Percentiles rank a stretch among this genome's conserved stretches.
Conservation (phyloP, 208 protist genomes). For the Leishmania turanica region DNA sequence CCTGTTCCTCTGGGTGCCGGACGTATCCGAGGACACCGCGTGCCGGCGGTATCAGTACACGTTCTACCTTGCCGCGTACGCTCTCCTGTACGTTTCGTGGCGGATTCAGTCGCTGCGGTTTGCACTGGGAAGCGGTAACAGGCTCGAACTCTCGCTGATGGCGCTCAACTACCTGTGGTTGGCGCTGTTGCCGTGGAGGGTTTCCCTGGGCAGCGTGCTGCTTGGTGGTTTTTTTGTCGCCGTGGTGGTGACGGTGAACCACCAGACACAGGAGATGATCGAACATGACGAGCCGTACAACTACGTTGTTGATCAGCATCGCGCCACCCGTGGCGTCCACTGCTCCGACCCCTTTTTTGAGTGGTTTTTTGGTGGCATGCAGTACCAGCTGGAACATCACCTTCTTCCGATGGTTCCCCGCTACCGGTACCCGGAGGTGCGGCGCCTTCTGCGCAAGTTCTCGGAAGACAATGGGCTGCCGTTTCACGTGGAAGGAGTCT, state of each 20-base stretch:
- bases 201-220: constrained; percentile 69
- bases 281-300: constrained; percentile 74
- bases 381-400: constrained; percentile 89
- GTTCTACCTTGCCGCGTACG: constrained; percentile 74
- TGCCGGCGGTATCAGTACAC: constrained; percentile 69
- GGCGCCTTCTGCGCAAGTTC: constrained; percentile 71
- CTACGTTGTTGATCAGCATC: constrained; percentile 80
- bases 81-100: constrained; percentile 83
- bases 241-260: constrained; percentile 76
- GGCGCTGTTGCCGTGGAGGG: constrained; percentile 59
- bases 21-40: constrained; percentile 53
- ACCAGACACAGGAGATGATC: constrained; percentile 85
- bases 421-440: constrained; percentile 71
- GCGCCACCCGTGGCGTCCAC: constrained; percentile 68
- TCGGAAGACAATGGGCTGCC: constrained; percentile 71
- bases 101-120: constrained; percentile 72
- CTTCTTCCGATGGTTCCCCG: constrained; percentile 70
- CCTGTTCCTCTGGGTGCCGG: constrained; percentile 68
- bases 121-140: constrained; percentile 61
- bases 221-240: constrained; percentile 73
- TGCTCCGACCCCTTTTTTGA: constrained; percentile 77
- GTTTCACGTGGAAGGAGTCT: constrained; percentile 72
- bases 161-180: constrained; percentile 77
- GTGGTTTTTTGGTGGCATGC: constrained; percentile 87
- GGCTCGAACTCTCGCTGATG: constrained; percentile 58